Evolutionary conservation across 306 rosid genomes (phyloP).

Genomic region (Rosa multiflora): DNA sequence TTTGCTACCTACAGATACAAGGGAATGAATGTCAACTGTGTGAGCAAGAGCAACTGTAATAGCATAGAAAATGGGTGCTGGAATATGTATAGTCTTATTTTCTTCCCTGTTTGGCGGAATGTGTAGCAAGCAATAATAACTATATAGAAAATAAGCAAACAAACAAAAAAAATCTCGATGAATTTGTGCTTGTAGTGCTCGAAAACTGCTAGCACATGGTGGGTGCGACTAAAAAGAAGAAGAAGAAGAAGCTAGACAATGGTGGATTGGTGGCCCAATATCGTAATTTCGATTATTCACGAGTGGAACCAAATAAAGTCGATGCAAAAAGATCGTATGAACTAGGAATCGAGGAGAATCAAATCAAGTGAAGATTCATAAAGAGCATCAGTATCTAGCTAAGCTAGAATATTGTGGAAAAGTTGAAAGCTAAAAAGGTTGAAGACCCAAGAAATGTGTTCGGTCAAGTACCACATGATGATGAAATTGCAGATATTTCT

Average conservation of each 20-base stretch:
- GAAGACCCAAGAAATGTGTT: not conserved
- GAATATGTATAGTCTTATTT: not conserved
- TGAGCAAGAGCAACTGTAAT: not conserved
- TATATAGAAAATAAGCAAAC: not conserved
- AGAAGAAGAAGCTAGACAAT: not conserved
- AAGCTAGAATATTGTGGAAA: not conserved
- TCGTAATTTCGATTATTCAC: not conserved
- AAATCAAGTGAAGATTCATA: not conserved
- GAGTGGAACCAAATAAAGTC: not conserved
- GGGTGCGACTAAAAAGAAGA: not conserved
- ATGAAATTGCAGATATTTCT: not conserved
- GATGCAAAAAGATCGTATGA: not conserved
- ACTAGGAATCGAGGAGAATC: not conserved
- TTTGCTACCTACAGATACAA: not conserved
- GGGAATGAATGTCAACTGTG: slow-evolving; percentile 7
- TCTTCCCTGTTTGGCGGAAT: not conserved
- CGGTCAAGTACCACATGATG: not conserved
- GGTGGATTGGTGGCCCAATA: not conserved
- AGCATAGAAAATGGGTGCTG: not conserved
- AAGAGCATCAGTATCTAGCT: not conserved
- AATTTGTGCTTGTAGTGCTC: not conserved
- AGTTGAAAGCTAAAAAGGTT: not conserved
- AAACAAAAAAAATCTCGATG: not conserved
- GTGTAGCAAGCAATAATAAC: not conserved
- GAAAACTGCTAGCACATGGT: not conserved